A percentile compares a stretch with the other conserved stretches of the same genome.
These are phyloP conservation scores for Leccinum pallidistipes DNA, from an alignment of 1,284 basidiomycete species.

Conservation along the genomic window DNA sequence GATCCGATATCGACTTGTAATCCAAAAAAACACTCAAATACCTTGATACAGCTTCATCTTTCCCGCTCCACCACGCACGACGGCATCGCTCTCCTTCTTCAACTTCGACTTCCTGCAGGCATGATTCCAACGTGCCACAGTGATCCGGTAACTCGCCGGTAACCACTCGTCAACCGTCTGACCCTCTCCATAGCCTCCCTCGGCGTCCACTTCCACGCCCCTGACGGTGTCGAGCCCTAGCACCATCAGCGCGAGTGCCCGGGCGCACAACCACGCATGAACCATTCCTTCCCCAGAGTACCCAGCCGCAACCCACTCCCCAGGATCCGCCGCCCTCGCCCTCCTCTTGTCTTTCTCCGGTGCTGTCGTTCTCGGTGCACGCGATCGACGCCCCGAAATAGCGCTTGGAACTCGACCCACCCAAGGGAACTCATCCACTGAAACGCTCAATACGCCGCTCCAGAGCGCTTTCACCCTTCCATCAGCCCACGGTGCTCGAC, in stretches of 20 bases:
- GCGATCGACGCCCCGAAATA: slow-evolving; percentile 35
- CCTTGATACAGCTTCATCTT: slow-evolving; percentile 31
- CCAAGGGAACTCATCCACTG: slow-evolving; percentile 55
- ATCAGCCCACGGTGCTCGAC: slow-evolving; percentile 26
- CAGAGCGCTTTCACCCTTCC: slow-evolving; percentile 51
- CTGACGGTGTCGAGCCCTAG: slow-evolving; percentile 36
- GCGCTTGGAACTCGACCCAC: slow-evolving; percentile 50
- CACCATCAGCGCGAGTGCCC: slow-evolving; percentile 58
- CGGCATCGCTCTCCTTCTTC: neutral
- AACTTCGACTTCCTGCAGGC: slow-evolving; percentile 10
- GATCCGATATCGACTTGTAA: neutral
- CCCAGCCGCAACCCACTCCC: slow-evolving; percentile 58
- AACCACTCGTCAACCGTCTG: slow-evolving; percentile 43
- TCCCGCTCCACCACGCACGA: slow-evolving; percentile 24
- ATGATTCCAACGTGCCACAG: slow-evolving; percentile 45
- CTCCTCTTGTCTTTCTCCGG: slow-evolving; percentile 4
- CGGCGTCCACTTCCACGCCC: slow-evolving; percentile 20
- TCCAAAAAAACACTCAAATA: slow-evolving; percentile 6
- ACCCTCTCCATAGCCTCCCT: slow-evolving; percentile 25
- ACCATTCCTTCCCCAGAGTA: slow-evolving; percentile 70
- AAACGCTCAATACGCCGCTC: slow-evolving; percentile 60
- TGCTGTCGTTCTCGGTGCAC: neutral
- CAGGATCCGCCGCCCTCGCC: slow-evolving; percentile 26
- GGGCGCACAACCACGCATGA: slow-evolving; percentile 60
- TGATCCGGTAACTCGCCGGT: slow-evolving; percentile 52